These are phyloP conservation scores for Colletotrichum gigasporum DNA, from an alignment of 2,329 filamentous ascomycete species.

Conservation along the genomic window DNA sequence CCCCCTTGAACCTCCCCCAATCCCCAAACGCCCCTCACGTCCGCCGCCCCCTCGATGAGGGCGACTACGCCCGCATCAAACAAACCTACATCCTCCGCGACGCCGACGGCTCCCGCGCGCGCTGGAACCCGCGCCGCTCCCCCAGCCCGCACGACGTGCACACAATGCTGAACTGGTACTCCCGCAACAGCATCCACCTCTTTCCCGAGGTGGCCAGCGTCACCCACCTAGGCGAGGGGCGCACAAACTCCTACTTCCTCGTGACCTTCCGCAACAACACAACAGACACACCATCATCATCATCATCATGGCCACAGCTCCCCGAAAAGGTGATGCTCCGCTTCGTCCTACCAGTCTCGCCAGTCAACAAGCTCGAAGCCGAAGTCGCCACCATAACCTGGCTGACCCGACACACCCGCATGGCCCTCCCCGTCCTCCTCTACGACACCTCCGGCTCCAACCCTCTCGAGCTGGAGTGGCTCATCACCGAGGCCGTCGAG, in stretches of 20 bases:
- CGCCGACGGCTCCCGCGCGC: neutral
- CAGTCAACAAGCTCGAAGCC: slow-evolving; percentile 20
- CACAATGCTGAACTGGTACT: neutral
- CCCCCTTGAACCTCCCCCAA: no score
- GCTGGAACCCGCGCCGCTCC: neutral
- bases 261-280: no score
- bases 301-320: neutral
- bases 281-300: no score
- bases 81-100: no score
- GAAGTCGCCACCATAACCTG: slow-evolving; percentile 32
- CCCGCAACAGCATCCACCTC: neutral
- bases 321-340: slow-evolving; percentile 16
- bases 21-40: no score
- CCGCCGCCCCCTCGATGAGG: no score
- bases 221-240: neutral
- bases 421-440: slow-evolving; percentile 9
- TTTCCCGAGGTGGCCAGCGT: neutral
- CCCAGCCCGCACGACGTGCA: neutral
- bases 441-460: slow-evolving; percentile 31
- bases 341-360: slow-evolving; percentile 22
- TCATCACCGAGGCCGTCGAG: slow-evolving; percentile 22
- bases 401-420: neutral
- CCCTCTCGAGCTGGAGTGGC: slow-evolving; percentile 29
- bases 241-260: neutral
- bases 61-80: no score